phyloP scores from a whole-genome alignment of 192 early-diverging fungal genomes.

The Coemansia reversa region DNA sequence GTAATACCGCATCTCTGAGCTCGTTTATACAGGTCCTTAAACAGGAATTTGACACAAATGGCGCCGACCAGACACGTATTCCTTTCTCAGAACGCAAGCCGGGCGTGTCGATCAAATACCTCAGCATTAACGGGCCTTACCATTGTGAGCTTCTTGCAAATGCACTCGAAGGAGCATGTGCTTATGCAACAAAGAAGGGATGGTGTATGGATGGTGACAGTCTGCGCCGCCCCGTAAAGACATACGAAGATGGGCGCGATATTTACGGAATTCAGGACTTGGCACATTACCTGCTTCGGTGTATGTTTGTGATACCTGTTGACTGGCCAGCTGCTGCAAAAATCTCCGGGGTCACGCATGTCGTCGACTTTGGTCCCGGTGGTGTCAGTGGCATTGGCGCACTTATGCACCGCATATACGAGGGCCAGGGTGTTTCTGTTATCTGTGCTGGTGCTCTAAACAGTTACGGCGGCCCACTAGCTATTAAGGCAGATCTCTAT shows the following conservation, averaged over 20 bases:
- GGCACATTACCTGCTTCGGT: constrained; percentile 18
- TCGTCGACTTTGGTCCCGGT: constrained; percentile 93
- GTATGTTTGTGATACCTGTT: constrained; percentile 25
- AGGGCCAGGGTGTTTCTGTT: constrained; percentile 74
- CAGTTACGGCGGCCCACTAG: neutral
- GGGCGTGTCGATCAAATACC: constrained; percentile 77
- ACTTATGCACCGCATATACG: constrained; percentile 78
- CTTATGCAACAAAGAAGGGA: constrained; percentile 8
- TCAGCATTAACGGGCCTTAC: constrained; percentile 73
- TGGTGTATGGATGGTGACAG: constrained; percentile 16
- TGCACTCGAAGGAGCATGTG: constrained; percentile 59
- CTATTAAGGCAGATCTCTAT: constrained; percentile 16
- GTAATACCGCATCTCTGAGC: constrained; percentile 76
- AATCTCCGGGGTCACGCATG: constrained; percentile 57
- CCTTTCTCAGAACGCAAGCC: constrained; percentile 81
- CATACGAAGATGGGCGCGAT: constrained; percentile 23
- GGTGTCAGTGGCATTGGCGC: constrained; percentile 78
- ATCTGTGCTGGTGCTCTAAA: constrained; percentile 22
- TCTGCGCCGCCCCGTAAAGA: constrained; percentile 14
- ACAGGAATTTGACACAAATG: constrained; percentile 71
- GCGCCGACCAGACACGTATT: constrained; percentile 79
- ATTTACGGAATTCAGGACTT: constrained; percentile 12
- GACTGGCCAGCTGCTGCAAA: constrained; percentile 36
- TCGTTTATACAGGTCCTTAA: constrained; percentile 80
- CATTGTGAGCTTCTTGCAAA: constrained; percentile 73